Percentiles rank a stretch among this genome's conserved stretches.
Evolutionary conservation across 2,329 filamentous ascomycete species (phyloP).

Genomic region (Knoxdaviesia proteae): DNA sequence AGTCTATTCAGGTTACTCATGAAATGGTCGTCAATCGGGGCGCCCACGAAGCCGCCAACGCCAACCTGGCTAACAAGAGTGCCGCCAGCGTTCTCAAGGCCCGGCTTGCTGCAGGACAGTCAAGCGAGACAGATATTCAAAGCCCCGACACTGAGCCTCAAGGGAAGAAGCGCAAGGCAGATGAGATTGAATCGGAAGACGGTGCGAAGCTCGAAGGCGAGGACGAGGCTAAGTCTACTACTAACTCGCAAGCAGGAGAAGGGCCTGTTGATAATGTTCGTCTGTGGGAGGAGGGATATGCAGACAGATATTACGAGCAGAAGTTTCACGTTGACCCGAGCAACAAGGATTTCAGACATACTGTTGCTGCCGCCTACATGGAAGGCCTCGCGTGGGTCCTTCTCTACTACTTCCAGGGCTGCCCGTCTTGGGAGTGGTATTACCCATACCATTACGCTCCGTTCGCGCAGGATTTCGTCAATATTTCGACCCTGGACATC

Average conservation of each 20-base stretch:
- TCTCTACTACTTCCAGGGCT: constrained; percentile 94
- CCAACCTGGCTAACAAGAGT: constrained; percentile 78
- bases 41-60: constrained; percentile 45
- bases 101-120: constrained; percentile 26
- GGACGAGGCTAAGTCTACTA: constrained; percentile 35
- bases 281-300: constrained; percentile 89
- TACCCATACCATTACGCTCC: constrained; percentile 98
- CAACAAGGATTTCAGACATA: constrained; percentile 68
- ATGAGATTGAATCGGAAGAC: constrained; percentile 29
- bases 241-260: constrained; percentile 35
- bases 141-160: constrained; percentile 8
- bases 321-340: constrained; percentile 75
- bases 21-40: constrained; percentile 70
- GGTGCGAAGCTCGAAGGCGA: constrained; percentile 11
- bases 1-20: constrained; percentile 41
- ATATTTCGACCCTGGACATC: constrained; percentile 59
- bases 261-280: constrained; percentile 61
- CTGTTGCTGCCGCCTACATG: constrained; percentile 79
- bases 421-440: constrained; percentile 97
- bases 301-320: constrained; percentile 88
- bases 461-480: constrained; percentile 85
- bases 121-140: not conserved
- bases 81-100: constrained; percentile 77
- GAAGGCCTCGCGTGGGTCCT: constrained; percentile 92
- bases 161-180: constrained; percentile 59